Evolutionary conservation across 192 early-diverging fungal species (phyloP).

Genomic region (Coemansia sp.): DNA sequence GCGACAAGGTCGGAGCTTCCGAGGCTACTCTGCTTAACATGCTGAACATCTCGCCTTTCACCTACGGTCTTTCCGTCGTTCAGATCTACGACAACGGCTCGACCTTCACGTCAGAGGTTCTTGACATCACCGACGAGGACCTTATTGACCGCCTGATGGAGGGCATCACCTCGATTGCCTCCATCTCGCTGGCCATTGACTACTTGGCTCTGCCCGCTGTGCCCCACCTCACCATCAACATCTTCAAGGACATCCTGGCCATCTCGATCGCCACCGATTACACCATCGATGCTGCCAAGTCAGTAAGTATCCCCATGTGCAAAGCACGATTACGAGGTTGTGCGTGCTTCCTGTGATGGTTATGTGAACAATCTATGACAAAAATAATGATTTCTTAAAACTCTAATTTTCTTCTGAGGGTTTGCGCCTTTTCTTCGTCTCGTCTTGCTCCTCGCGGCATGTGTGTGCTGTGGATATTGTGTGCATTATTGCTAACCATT

Average conservation of each 20-base stretch:
- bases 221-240: constrained; percentile 95
- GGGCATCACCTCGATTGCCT: constrained; percentile 72
- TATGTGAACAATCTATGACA: constrained; percentile 56
- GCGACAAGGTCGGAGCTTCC: constrained; percentile 95
- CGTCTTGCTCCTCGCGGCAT: no score
- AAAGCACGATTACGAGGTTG: neutral
- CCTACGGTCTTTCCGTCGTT: constrained; percentile 94
- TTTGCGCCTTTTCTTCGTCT: neutral
- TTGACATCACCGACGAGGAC: constrained; percentile 86
- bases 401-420: constrained; percentile 79
- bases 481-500: neutral
- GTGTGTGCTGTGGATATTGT: neutral
- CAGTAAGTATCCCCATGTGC: constrained; percentile 45
- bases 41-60: constrained; percentile 99
- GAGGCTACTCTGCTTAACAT: constrained; percentile 99
- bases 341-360: constrained; percentile 40
- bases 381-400: constrained; percentile 56
- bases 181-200: constrained; percentile 80
- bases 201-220: constrained; percentile 85
- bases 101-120: constrained; percentile 82
- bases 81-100: constrained; percentile 93
- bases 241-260: constrained; percentile 96
- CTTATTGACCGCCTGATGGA: constrained; percentile 68
- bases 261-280: constrained; percentile 90
- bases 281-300: constrained; percentile 87